Conservation (phyloP, 495 filamentous ascomycete species). For the Lophiostoma macrostomum region DNA sequence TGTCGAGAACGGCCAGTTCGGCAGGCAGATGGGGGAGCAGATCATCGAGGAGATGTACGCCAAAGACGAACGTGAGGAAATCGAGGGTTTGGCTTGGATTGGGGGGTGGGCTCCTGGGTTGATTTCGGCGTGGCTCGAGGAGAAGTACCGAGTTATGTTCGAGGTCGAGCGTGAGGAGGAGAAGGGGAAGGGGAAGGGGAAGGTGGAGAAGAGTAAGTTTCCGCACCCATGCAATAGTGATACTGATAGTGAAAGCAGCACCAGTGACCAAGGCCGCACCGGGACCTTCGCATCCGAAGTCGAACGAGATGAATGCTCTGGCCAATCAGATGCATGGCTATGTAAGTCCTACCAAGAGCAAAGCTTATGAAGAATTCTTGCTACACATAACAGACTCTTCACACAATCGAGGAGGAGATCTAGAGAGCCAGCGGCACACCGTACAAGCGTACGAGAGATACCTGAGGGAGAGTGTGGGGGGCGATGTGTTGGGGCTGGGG, state of each 20-base stretch:
- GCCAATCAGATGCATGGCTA: too few species aligned
- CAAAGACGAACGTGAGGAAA: background rate
- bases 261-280: too few species aligned
- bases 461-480: background rate
- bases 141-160: conserved; percentile 9
- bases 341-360: too few species aligned
- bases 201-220: background rate
- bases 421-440: background rate
- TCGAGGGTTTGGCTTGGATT: conserved; percentile 6
- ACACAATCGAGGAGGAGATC: too few species aligned
- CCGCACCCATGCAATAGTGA: background rate
- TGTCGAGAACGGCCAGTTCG: background rate
- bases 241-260: background rate
- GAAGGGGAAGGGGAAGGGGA: background rate
- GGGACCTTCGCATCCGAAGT: too few species aligned
- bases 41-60: conserved; percentile 3
- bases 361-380: too few species aligned
- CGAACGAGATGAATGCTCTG: too few species aligned
- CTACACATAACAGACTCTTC: too few species aligned
- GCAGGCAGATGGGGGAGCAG: background rate
- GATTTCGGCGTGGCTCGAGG: conserved; percentile 9
- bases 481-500: too few species aligned
- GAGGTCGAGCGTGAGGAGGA: background rate
- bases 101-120: conserved; percentile 12
- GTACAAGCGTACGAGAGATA: background rate